Conservation (phyloP, 2,329 filamentous ascomycete species). For the Keithomyces neogunnii region DNA sequence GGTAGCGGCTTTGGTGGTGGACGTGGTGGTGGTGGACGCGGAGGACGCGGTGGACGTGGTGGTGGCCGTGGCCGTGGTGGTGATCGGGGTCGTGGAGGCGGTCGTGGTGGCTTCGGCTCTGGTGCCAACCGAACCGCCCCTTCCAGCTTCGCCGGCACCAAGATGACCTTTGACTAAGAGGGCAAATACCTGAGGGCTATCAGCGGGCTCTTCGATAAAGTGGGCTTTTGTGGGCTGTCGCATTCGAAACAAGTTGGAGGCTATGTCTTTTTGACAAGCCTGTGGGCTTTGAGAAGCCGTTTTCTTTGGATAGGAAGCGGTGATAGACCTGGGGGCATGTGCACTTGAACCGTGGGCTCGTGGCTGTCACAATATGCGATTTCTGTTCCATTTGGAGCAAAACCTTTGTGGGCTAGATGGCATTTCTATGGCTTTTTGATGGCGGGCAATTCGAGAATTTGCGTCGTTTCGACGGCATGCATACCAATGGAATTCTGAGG, state of each 20-base stretch:
- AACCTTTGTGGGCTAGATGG: conserved; percentile 8
- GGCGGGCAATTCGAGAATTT: conserved; percentile 17
- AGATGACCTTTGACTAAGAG: conserved; percentile 57
- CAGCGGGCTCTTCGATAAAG: conserved; percentile 30
- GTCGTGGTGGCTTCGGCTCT: conserved; percentile 43
- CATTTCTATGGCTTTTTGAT: conserved; percentile 24
- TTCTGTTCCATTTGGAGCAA: conserved; percentile 8
- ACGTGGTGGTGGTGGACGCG: conserved; percentile 43
- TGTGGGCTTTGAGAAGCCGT: conserved; percentile 47
- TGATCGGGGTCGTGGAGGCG: conserved; percentile 42
- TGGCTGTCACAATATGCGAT: conserved; percentile 15
- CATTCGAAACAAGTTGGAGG: conserved; percentile 34
- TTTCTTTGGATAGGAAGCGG: conserved; percentile 34
- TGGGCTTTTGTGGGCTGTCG: conserved; percentile 47
- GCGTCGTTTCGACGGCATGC: conserved; percentile 16
- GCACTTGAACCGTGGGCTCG: conserved; percentile 29
- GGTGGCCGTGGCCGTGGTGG: conserved; percentile 38
- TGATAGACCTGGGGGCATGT: conserved; percentile 48
- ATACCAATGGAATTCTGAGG: conserved; percentile 30
- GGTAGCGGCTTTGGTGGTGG: conserved; percentile 44
- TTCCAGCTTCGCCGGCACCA: conserved; percentile 56
- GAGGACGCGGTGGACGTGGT: conserved; percentile 29
- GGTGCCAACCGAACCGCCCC: conserved; percentile 33
- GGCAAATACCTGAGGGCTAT: conserved; percentile 33
- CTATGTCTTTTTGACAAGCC: conserved; percentile 22